Evolutionary conservation across 768 basidiomycete genomes (phyloP).

Genomic region (Leccinum incarnatum): DNA sequence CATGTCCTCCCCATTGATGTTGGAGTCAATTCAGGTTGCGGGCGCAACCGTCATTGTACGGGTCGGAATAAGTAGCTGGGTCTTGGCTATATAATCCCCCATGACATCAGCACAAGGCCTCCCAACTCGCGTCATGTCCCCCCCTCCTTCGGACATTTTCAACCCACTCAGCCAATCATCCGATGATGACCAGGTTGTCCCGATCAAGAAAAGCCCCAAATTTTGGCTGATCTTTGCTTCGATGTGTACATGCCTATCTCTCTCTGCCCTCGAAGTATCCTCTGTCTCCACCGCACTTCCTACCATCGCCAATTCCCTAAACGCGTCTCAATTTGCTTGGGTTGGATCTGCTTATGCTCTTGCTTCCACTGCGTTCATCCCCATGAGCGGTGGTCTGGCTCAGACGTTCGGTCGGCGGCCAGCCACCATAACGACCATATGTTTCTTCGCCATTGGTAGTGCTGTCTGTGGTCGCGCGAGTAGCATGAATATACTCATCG

Average conservation of each 20-base stretch:
- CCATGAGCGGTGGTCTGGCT: constrained; percentile 37
- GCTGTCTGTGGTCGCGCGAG: constrained; percentile 41
- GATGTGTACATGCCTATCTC: constrained; percentile 27
- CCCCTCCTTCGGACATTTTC: background rate
- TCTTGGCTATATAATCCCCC: background rate
- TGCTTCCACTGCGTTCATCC: constrained; percentile 40
- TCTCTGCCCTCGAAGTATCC: constrained; percentile 32
- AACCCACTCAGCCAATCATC: background rate
- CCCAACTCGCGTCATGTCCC: background rate
- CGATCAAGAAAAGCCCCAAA: background rate
- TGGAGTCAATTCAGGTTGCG: background rate
- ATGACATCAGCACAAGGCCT: background rate
- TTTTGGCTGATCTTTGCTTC: constrained; percentile 34
- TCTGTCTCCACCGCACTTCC: constrained; percentile 42
- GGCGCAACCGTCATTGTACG: background rate
- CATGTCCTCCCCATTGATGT: background rate
- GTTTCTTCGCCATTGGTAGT: constrained; percentile 41
- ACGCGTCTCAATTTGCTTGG: constrained; percentile 43
- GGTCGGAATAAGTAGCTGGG: background rate
- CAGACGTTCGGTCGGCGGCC: constrained; percentile 41
- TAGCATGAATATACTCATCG: constrained; percentile 42
- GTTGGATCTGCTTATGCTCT: constrained; percentile 44
- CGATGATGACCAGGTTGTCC: background rate
- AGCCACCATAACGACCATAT: constrained; percentile 30
- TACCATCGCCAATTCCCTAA: constrained; percentile 38